A percentile compares a stretch with the other conserved stretches of the same genome.
phyloP scores from a whole-genome alignment of 2,329 filamentous ascomycete genomes.

The Trichoderma atrobrunneum region DNA sequence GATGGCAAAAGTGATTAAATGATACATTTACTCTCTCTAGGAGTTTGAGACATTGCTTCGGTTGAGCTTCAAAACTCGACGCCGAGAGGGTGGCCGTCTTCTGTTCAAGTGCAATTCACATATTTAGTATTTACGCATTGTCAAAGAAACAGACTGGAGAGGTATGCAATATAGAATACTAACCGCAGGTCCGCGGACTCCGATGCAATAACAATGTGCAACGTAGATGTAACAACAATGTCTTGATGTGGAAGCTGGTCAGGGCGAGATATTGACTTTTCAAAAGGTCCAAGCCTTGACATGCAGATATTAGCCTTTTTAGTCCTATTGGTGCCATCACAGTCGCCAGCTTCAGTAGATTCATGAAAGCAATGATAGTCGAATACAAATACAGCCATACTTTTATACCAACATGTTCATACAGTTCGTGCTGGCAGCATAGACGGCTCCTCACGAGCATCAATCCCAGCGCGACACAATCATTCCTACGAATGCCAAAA shows the following conservation, averaged over 20 bases:
- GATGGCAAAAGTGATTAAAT: background rate
- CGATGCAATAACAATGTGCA: background rate
- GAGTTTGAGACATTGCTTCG: background rate
- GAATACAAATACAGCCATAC: background rate
- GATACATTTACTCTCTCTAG: background rate
- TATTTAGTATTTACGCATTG: background rate
- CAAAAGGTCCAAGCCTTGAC: background rate
- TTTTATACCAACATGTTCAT: background rate
- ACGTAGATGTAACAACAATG: background rate
- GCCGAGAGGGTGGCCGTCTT: background rate
- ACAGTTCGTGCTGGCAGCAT: background rate
- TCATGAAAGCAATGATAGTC: background rate
- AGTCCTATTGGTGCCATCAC: too few species aligned
- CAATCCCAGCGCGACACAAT: background rate
- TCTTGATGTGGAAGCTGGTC: background rate
- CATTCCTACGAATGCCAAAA: background rate
- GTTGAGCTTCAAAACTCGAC: background rate
- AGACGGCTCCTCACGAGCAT: background rate
- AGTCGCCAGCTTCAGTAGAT: background rate
- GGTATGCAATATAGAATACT: background rate
- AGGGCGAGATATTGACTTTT: background rate
- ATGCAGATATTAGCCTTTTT: background rate
- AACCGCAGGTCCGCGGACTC: background rate
- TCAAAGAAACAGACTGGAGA: background rate
- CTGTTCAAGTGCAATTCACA: background rate